Conservation (phyloP, 108 stramenopile species). For the Cyclotella choctawhatcheeana region DNA sequence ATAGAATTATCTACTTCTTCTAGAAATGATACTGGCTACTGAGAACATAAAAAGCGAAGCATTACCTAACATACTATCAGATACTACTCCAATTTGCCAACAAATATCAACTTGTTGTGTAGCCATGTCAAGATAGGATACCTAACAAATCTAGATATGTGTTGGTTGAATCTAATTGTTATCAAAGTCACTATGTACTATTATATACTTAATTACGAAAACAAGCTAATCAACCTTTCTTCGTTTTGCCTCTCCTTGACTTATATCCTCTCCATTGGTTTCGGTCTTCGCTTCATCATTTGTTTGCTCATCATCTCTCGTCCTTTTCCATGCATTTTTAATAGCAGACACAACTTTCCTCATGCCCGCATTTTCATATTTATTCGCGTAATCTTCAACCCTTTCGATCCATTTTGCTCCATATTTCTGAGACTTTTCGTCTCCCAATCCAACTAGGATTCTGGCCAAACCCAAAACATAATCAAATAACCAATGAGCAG, state of each 20-base stretch:
- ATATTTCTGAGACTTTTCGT: constrained; percentile 78
- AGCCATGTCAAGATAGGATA: too few relatives aligned
- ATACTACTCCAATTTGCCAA: too few relatives aligned
- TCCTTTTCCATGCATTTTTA: constrained; percentile 56
- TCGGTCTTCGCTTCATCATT: neutral
- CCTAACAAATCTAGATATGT: too few relatives aligned
- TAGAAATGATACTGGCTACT: too few relatives aligned
- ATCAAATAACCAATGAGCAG: constrained; percentile 74
- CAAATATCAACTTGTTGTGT: too few relatives aligned
- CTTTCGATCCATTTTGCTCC: constrained; percentile 69
- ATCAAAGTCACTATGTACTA: too few relatives aligned
- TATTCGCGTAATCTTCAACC: constrained; percentile 63
- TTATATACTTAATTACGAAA: too few relatives aligned
- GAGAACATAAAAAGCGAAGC: too few relatives aligned
- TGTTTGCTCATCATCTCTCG: neutral
- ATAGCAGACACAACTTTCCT: constrained; percentile 74
- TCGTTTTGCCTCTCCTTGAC: constrained; percentile 18
- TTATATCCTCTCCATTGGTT: constrained; percentile 3
- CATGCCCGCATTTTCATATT: constrained; percentile 69
- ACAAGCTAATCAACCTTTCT: constrained; percentile 24
- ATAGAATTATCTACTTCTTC: too few relatives aligned
- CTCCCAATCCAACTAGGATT: constrained; percentile 76
- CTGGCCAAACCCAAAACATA: constrained; percentile 72
- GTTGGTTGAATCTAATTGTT: too few relatives aligned
- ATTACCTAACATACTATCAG: too few relatives aligned